Base-by-base conservation (phyloP, 2,329 filamentous ascomycete genomes). In the Venturiaceae sp. region DNA sequence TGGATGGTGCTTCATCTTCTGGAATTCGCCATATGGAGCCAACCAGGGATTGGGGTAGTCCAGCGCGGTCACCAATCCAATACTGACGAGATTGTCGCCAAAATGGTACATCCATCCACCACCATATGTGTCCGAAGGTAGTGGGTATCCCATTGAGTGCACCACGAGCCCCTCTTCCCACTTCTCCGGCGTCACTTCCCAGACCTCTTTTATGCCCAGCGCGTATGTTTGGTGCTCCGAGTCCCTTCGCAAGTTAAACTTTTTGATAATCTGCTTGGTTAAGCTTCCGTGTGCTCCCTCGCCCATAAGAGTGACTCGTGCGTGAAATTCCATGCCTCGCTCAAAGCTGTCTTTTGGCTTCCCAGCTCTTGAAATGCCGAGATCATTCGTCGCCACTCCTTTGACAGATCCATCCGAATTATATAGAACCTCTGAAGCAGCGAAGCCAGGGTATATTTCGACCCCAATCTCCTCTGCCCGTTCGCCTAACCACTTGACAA, bases 21-120 rank as follows among this genome's bases (percentile, higher is more conserved):
- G 94, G 72, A 99, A 99, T 71, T 99, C 94, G 60, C 85, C 83
- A 70, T 97, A 99, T 0, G 94, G 94, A 3, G 92, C 94, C 58
- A 97, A 75, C 90, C 92, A 99, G 0, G 94, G 94, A 74, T 99
- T 99, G 44, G 89, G 81, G 72, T 99, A 99, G 77, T 99, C 94
- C 57, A 99, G 81, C 26, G 92, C 92, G 37, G 95, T 88, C 11
- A 99, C 94, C 19, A 97, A 79, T 26, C 94, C 94, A 58, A 99
- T 80, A 64, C 86, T 91, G 61, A 99, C 92, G 66, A 97, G 82
- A 73, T 97, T 99, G 66, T 99, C 92, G 37, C 92, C 94, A 72
- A 97, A 99, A 73, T 99, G 94, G 69, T 99, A 99, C 89, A 99
- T 92, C 86, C 91, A 99, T n/a, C 89, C 91, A 64, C 94, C 94